Evolutionary conservation across 371 early-diverging fungal genomes (phyloP), one percentile per base, ranked within the genome.

Genomic region (Actinomortierella ambigua): DNA sequence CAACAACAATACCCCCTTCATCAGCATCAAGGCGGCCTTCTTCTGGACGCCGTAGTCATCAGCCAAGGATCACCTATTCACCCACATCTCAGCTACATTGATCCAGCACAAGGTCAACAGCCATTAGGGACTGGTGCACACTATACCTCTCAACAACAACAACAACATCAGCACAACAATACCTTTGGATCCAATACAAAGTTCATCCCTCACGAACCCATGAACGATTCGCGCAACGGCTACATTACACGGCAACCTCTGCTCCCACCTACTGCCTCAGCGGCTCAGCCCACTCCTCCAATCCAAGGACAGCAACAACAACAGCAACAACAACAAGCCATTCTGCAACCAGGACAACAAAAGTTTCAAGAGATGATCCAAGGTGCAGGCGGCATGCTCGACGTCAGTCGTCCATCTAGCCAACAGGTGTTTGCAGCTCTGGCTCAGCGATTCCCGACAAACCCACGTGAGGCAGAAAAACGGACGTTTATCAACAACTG

Each of bases 361-460:
- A 34, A 34, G 34, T 34, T 34, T 34, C 34, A 34, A 34, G 68
- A 68, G 3, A 24, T 47, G 7, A 58, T 68, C 28, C 51, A 44
- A 11, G 52, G 47, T 49, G 64, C 69, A 29, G 60, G 69, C 26
- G 59, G 59, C 1, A 24, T 63, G 27, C 34, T 63, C n/a, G 63
- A 68, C 9, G n/a, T 13, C 22, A 3, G 28, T 51, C 60, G n/a
- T 51, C 56, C 29, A 11, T 44, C n/a, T 6, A 57, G 18, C 24
- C 56, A 57, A 20, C 65, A 70, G 26, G 70, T 65, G 13, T 70
- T 70, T 65, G 65, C 70, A 0, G 61, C 55, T 0, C 44, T 70
- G 3, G 64, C 55, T 0, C 60, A 51, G 43, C 58, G 57, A 17
- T 48, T 61, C 50, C 70, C 70, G 4, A 65, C 61, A 8, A 70